Percentiles rank a stretch among this genome's conserved stretches.
Conservation (phyloP, 2,329 filamentous ascomycete species). For the Purpureocillium takamizusanense region DNA sequence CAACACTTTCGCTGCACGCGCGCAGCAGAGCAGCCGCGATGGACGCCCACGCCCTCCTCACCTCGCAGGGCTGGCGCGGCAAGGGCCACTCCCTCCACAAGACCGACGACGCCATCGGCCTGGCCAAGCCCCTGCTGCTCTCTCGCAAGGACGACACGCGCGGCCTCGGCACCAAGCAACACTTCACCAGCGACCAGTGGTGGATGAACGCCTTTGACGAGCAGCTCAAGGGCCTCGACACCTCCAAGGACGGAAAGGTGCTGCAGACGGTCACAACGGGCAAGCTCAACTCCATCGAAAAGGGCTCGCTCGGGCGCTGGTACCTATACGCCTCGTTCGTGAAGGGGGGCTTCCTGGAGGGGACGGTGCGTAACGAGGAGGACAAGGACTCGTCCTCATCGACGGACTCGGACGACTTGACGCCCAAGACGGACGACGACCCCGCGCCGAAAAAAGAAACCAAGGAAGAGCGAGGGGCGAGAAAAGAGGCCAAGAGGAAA, state of each 20-base stretch:
- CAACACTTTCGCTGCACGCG: too few relatives aligned
- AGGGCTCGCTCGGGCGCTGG: constrained; percentile 43
- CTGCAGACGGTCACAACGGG: constrained; percentile 46
- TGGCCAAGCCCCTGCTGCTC: constrained; percentile 75
- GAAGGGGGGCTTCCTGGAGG: constrained; percentile 65
- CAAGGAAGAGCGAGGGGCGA: constrained; percentile 32
- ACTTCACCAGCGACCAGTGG: constrained; percentile 74
- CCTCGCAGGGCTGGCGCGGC: constrained; percentile 83
- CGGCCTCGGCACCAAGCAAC: constrained; percentile 70
- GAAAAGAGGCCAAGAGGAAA: constrained; percentile 22
- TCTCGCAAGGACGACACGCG: constrained; percentile 73
- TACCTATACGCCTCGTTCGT: constrained; percentile 81
- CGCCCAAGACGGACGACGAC: constrained; percentile 10
- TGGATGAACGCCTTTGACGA: constrained; percentile 94
- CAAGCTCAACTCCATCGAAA: constrained; percentile 47
- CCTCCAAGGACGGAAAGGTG: constrained; percentile 44
- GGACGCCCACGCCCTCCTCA: constrained; percentile 77
- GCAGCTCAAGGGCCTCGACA: constrained; percentile 72
- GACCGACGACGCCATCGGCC: constrained; percentile 61
- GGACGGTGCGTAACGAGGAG: constrained; percentile 45
- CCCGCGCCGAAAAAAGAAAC: constrained; percentile 24
- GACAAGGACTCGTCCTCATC: constrained; percentile 15
- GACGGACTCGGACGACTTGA: constrained; percentile 16
- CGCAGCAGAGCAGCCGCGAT: constrained; percentile 34
- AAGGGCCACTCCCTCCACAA: constrained; percentile 81